These are phyloP conservation scores for Arabis alpina DNA, from an alignment of 345 rosid genomes.

Conservation along the genomic window DNA sequence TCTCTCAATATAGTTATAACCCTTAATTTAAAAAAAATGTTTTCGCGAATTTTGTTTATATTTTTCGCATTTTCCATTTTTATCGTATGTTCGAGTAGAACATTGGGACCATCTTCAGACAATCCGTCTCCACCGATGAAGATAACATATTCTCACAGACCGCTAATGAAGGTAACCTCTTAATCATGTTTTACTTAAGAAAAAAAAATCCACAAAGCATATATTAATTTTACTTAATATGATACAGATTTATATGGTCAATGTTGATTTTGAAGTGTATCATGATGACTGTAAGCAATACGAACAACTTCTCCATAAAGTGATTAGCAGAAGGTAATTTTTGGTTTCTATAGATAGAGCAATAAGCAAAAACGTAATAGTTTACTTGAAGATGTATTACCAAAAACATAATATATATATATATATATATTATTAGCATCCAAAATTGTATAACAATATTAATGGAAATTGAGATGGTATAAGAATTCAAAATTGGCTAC, in stretches of 20 bases:
- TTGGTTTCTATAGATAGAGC: not conserved
- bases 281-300: constrained; percentile 30
- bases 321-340: constrained; percentile 17
- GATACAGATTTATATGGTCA: constrained; percentile 25
- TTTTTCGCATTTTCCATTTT: constrained; percentile 7
- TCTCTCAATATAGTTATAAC: not conserved
- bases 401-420: not conserved
- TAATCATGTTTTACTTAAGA: not conserved
- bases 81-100: constrained; percentile 17
- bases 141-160: too few species aligned
- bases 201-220: not conserved
- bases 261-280: constrained; percentile 18
- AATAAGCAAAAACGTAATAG: not conserved
- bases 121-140: not conserved
- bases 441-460: too few species aligned
- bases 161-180: too few species aligned
- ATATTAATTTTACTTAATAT: not conserved
- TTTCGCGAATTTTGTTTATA: constrained; percentile 13
- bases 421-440: too few species aligned
- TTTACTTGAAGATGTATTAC: too few species aligned
- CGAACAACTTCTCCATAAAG: constrained; percentile 21
- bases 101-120: constrained; percentile 7
- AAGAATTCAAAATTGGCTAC: not conserved
- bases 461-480: not conserved
- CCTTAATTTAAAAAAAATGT: constrained; percentile 13